Percentiles rank a stretch among this genome's conserved stretches.
Conservation (phyloP, 106 monocot species). For the Dioscorea dumetorum region DNA sequence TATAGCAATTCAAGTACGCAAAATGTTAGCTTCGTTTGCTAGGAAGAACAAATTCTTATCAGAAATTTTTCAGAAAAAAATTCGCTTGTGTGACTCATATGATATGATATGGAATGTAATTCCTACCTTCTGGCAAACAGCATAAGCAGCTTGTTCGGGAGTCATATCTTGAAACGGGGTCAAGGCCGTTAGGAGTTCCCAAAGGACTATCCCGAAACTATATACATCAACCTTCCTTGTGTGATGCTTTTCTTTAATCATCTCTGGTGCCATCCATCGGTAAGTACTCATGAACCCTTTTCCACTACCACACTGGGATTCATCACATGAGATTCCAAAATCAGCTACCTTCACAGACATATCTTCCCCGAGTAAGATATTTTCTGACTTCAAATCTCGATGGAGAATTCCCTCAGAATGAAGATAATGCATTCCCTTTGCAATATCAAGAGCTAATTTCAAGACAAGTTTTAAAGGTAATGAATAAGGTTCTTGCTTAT, state of each 20-base stretch:
- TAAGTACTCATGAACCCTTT: constrained; percentile 84
- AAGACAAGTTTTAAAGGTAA: constrained; percentile 55
- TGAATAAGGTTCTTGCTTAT: constrained; percentile 75
- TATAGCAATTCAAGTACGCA: constrained; percentile 10
- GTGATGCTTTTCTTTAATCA: constrained; percentile 89
- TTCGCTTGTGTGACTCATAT: too few relatives aligned
- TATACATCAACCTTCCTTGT: constrained; percentile 97
- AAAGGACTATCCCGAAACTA: constrained; percentile 82
- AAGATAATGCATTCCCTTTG: constrained; percentile 84
- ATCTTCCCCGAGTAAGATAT: constrained; percentile 81
- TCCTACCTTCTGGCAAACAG: constrained; percentile 83
- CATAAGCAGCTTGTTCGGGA: constrained; percentile 92
- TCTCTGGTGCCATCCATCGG: constrained; percentile 99
- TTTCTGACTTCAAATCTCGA: constrained; percentile 89
- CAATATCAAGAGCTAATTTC: constrained; percentile 70
- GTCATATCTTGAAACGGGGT: constrained; percentile 86
- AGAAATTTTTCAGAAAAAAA: too few relatives aligned
- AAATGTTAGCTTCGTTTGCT: too few relatives aligned
- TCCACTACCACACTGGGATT: constrained; percentile 55
- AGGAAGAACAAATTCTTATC: too few relatives aligned
- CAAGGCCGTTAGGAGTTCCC: constrained; percentile 80
- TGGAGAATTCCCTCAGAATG: constrained; percentile 89
- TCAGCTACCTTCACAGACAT: constrained; percentile 88
- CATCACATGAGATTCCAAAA: constrained; percentile 92
- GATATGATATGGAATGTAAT: too few relatives aligned